Base-by-base conservation (phyloP, 306 rosid genomes). In the Fagus crenata region DNA sequence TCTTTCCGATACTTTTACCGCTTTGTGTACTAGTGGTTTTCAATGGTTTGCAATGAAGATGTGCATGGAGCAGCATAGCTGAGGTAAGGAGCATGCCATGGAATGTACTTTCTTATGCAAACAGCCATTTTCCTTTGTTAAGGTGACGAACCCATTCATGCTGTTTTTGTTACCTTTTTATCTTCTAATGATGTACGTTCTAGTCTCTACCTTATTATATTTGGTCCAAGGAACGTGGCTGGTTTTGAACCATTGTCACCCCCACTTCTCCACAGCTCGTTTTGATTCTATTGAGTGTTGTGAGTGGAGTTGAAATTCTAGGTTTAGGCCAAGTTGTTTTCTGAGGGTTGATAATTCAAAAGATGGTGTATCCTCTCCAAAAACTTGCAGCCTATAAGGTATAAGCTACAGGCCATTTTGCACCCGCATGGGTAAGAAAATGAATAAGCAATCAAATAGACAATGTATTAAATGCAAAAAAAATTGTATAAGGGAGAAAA, bases 41-140 rank as follows among this genome's bases (percentile, higher is more conserved):
- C 32, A 43, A 64, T 51, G 72, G 35, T 42, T 65, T 71, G 53
- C 67, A 60, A 53, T 61, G 59, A 75, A 49, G 77, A 46, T n/a
- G n/a, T 53, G 41, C 8, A 69, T 18, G 72, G 58, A 53, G 65
- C 32, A 61, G 76, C 72, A 40, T 18, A 49, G 67, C 75, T 39
- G 56, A 75, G 67, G 55, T 58, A 35, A 39, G 73, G 63, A 73
- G 49, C 46, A 67, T 82, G 80, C 65, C 84, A 80, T 53, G 56
- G 77, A 76, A 31, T 41, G 68, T 61, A 4, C 31, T 31, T 81
- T 84, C 15, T 41, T 75, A 43, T 72, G 63, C 84, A 77, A 81
- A 81, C 75, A 17, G 55, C 87, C 96, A 89, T 68, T 89, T 83
- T 83, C 84, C 75, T 3, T 4, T 2, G 80, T 88, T 55, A 80